Evolutionary conservation across 148 eudicot species (phyloP).

Genomic region (Fagopyrum tataricum): DNA sequence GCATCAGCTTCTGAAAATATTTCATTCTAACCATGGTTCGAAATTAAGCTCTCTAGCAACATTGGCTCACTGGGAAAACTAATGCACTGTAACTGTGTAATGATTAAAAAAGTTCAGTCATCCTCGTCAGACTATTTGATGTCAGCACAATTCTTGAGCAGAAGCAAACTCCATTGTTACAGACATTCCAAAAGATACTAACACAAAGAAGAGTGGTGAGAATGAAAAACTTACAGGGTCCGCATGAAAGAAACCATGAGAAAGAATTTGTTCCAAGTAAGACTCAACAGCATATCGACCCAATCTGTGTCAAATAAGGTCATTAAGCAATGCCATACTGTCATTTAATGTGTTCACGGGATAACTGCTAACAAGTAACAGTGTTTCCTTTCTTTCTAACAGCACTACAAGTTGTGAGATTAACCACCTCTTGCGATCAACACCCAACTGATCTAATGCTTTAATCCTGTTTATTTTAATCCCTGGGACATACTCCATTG

Average conservation of each 20-base stretch:
- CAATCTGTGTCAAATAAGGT: conserved; percentile 40
- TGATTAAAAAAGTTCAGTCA: neutral
- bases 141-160: neutral
- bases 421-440: conserved; percentile 81
- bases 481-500: conserved; percentile 99
- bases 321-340: neutral
- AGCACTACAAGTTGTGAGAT: conserved; percentile 8
- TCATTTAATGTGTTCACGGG: conserved; percentile 1
- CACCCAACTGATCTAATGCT: conserved; percentile 91
- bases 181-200: neutral
- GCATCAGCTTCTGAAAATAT: neutral
- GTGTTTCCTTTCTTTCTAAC: neutral
- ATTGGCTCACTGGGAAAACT: neutral
- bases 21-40: neutral
- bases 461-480: conserved; percentile 95
- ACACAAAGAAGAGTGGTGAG: neutral
- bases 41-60: neutral
- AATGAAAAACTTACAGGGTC: conserved; percentile 69
- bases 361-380: neutral
- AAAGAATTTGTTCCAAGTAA: conserved; percentile 81
- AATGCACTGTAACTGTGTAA: neutral
- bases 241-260: conserved; percentile 98
- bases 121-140: neutral
- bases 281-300: conserved; percentile 98
- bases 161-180: neutral